Evolutionary conservation across 179 eudicot species (phyloP), one percentile per base, ranked within the genome.

Genomic region (Dionaea muscipula): DNA sequence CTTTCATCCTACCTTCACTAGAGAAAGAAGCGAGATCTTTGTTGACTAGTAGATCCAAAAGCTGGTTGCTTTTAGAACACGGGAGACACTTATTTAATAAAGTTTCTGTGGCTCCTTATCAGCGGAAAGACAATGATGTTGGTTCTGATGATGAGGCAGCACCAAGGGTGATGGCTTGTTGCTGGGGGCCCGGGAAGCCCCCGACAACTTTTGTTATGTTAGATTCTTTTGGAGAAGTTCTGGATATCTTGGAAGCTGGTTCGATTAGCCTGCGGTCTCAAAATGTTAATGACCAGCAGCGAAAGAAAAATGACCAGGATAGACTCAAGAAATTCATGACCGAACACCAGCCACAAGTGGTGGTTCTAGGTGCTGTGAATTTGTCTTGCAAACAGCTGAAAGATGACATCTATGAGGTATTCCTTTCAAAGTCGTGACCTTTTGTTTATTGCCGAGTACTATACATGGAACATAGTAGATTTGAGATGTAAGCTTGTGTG

Each of bases 101-200:
- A 78, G 94, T 89, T 11, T 88, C 96, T 57, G 80, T 83, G 52
- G 81, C 86, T 59, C 95, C 99, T 43, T 89, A 88, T 72, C 86
- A 81, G 71, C 77, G 90, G n/a, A 93, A 83, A 66, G 95, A 80
- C 47, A 69, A 56, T 64, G 84, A 93, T 67, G 37, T 56, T 11
- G 71, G 51, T 62, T 75, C 88, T 19, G 99, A 93, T 35, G 96
- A 85, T 37, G 96, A 85, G 60, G 78, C 75, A 43, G 96, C 95
- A 55, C 99, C 96, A 0, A 81, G 96, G 80, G 93, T 93, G 45
- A 88, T 93, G 99, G 95, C 96, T 62, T 93, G 99, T 68, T 93
- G 99, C 64, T 93, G 95, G 95, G 95, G 96, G 21, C 83, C 80
- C 50, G 96, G 96, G 54, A 89, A 82, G 69, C 94, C 99, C 35